A percentile compares a stretch with the other conserved stretches of the same genome.
Evolutionary conservation across 192 early-diverging fungal genomes (phyloP).

Genomic region (Coemansia sp.): DNA sequence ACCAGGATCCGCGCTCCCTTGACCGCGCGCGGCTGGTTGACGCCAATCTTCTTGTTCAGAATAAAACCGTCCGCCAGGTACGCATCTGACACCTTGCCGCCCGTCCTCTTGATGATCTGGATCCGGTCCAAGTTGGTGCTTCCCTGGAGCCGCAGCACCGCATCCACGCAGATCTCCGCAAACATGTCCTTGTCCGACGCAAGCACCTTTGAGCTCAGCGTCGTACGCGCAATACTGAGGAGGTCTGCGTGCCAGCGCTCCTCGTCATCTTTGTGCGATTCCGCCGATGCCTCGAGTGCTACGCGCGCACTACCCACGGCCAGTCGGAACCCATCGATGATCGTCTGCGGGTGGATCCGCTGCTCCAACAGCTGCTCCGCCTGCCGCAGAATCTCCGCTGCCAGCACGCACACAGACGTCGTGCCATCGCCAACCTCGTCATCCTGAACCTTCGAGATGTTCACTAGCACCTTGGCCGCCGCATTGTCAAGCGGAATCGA

Average conservation of each 20-base stretch:
- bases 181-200: constrained; percentile 97
- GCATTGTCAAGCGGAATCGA: constrained; percentile 97
- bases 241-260: constrained; percentile 84
- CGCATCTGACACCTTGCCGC: constrained; percentile 92
- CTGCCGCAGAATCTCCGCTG: constrained; percentile 92
- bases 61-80: constrained; percentile 97
- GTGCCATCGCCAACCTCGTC: constrained; percentile 99
- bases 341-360: constrained; percentile 97
- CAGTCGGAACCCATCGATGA: constrained; percentile 93
- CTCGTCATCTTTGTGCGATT: constrained; percentile 76
- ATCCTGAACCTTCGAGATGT: constrained; percentile 99
- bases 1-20: constrained; percentile 96
- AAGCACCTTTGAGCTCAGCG: constrained; percentile 94
- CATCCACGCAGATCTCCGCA: constrained; percentile 93
- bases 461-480: constrained; percentile 96
- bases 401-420: constrained; percentile 98
- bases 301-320: constrained; percentile 81
- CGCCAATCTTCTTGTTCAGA: constrained; percentile 98
- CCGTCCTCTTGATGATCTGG: constrained; percentile 99
- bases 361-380: constrained; percentile 89
- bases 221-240: constrained; percentile 97
- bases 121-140: constrained; percentile 98
- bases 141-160: constrained; percentile 92
- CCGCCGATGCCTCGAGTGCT: constrained; percentile 76
- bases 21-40: constrained; percentile 94